Conservation (phyloP, 2,329 filamentous ascomycete species). For the Arthrinium phaeospermum region DNA sequence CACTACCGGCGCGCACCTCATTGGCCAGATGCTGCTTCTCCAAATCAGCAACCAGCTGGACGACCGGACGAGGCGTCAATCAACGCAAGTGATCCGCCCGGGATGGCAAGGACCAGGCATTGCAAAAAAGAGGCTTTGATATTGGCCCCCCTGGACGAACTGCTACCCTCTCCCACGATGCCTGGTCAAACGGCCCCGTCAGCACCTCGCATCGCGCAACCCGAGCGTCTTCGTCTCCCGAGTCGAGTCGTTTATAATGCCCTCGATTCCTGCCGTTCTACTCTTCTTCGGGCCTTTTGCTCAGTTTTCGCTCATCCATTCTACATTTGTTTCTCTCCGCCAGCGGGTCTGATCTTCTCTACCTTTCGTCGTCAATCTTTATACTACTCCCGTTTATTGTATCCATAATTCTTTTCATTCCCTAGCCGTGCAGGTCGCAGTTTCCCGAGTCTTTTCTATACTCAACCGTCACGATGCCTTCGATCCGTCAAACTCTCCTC, state of each 20-base stretch:
- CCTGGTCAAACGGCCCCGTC: not conserved
- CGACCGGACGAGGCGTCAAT: not conserved
- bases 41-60: not conserved
- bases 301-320: slow-evolving; percentile 22
- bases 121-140: not conserved
- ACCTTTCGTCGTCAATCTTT: slow-evolving; percentile 17
- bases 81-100: not conserved
- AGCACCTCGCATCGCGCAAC: not conserved
- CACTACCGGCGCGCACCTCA: slow-evolving; percentile 16
- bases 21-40: not conserved
- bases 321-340: slow-evolving; percentile 20
- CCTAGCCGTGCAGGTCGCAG: slow-evolving; percentile 22
- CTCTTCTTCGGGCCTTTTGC: slow-evolving; percentile 14
- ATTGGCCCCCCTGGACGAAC: slow-evolving; percentile 3
- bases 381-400: slow-evolving; percentile 10
- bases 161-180: slow-evolving; percentile 10
- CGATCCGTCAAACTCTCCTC: slow-evolving; percentile 27
- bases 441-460: not conserved
- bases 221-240: not conserved
- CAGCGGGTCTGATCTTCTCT: slow-evolving; percentile 24
- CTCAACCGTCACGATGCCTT: slow-evolving; percentile 28
- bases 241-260: not conserved
- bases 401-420: slow-evolving; percentile 13
- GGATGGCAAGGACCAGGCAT: not conserved
- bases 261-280: slow-evolving; percentile 4